Evolutionary conservation across 257 asterid species (phyloP).

Genomic region (Nicotiana obtusifolia): DNA sequence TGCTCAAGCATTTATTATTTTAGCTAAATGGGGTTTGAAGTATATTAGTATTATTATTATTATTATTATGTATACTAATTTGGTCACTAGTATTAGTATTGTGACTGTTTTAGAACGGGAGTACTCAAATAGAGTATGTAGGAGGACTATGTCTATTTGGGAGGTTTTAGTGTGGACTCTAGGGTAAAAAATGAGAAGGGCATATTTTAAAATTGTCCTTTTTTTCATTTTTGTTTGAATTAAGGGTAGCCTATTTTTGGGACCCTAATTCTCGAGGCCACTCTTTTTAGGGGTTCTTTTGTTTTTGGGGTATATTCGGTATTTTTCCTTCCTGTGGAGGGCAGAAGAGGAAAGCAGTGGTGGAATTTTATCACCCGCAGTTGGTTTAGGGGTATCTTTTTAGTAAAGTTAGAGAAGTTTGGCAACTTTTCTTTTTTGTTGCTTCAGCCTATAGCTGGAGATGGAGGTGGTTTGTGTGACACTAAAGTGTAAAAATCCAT

Average conservation of each 20-base stretch:
- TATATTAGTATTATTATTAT: neutral
- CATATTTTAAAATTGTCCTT: slow-evolving; percentile 42
- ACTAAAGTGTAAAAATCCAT: slow-evolving; percentile 25
- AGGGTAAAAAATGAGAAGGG: slow-evolving; percentile 24
- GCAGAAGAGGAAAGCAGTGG: slow-evolving; percentile 30
- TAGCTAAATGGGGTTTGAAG: neutral
- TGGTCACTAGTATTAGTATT: slow-evolving; percentile 33
- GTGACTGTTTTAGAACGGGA: slow-evolving; percentile 20
- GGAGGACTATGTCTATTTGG: neutral
- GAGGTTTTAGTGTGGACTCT: slow-evolving; percentile 12
- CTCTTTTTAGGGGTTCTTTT: neutral
- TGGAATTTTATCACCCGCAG: slow-evolving; percentile 46
- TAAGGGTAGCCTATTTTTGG: slow-evolving; percentile 25
- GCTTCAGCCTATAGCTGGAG: slow-evolving; percentile 19
- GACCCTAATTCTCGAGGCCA: slow-evolving; percentile 21
- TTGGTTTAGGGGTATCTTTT: neutral
- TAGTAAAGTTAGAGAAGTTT: neutral
- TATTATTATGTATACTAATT: neutral
- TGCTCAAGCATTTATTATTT: neutral
- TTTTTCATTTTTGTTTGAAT: slow-evolving; percentile 10
- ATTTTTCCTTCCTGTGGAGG: neutral
- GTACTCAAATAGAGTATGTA: neutral
- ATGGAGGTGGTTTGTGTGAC: slow-evolving; percentile 18
- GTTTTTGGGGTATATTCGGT: neutral
- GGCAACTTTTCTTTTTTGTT: neutral